Evolutionary conservation across 1,284 basidiomycete species (phyloP).

Genomic region (Cutaneotrichosporon curvatum): DNA sequence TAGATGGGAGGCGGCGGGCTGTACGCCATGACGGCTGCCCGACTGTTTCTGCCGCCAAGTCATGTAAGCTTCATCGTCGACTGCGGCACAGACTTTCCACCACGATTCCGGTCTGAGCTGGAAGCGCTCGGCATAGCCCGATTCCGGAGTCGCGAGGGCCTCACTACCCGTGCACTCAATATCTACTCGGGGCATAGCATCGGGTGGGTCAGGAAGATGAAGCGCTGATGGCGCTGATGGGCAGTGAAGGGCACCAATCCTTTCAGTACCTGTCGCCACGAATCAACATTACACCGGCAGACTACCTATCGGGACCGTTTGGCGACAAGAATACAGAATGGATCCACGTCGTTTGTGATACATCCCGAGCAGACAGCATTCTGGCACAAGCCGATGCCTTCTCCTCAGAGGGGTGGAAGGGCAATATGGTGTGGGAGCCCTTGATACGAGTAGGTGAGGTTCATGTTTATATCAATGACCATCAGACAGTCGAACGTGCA

Average conservation of each 20-base stretch:
- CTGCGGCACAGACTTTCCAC: constrained; percentile 69
- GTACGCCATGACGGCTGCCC: constrained; percentile 46
- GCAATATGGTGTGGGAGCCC: constrained; percentile 71
- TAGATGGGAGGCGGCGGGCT: constrained; percentile 87
- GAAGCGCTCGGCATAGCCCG: constrained; percentile 67
- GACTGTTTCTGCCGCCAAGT: constrained; percentile 33
- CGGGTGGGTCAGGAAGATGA: constrained; percentile 50
- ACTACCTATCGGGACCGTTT: constrained; percentile 54
- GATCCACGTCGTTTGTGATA: constrained; percentile 82
- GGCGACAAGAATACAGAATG: constrained; percentile 50
- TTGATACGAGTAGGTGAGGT: constrained; percentile 47
- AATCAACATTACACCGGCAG: constrained; percentile 61
- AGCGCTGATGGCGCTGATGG: neutral
- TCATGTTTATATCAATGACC: too few relatives aligned
- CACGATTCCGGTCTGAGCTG: constrained; percentile 54
- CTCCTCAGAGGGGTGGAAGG: constrained; percentile 52
- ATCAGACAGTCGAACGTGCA: neutral
- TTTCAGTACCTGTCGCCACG: constrained; percentile 76
- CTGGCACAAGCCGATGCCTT: constrained; percentile 57
- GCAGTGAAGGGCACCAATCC: constrained; percentile 49
- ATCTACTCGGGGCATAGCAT: constrained; percentile 65
- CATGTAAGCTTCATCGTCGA: constrained; percentile 77
- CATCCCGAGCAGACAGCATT: constrained; percentile 61
- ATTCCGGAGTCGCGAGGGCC: constrained; percentile 58
- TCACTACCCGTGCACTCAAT: constrained; percentile 68